These are phyloP conservation scores for Thelonectria discophora DNA, from an alignment of 2,329 filamentous ascomycete species.

Conservation along the genomic window DNA sequence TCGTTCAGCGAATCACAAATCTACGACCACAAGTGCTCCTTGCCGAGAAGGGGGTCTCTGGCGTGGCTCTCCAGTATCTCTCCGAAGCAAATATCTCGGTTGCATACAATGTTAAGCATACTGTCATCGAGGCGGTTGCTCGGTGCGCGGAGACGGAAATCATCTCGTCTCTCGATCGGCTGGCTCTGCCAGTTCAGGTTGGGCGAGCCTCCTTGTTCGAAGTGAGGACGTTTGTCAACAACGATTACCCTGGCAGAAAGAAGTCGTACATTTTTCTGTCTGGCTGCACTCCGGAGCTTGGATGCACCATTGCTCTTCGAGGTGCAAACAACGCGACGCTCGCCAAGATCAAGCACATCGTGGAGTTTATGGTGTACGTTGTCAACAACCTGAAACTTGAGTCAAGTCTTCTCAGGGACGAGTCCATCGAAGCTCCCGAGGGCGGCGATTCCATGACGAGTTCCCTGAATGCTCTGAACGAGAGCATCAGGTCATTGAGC, in stretches of 20 bases:
- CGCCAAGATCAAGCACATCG: slow-evolving; percentile 86
- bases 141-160: slow-evolving; percentile 91
- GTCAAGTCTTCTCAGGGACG: slow-evolving; percentile 91
- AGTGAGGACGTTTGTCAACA: slow-evolving; percentile 92
- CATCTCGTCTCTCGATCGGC: slow-evolving; percentile 93
- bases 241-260: slow-evolving; percentile 75
- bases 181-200: slow-evolving; percentile 76
- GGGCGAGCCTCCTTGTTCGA: slow-evolving; percentile 89
- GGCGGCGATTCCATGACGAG: slow-evolving; percentile 56
- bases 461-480: slow-evolving; percentile 52
- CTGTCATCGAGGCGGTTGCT: slow-evolving; percentile 93
- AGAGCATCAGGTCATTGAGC: slow-evolving; percentile 50
- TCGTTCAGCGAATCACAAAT: slow-evolving; percentile 90
- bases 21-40: slow-evolving; percentile 85
- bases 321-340: slow-evolving; percentile 78
- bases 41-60: slow-evolving; percentile 93
- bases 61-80: slow-evolving; percentile 87
- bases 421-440: slow-evolving; percentile 84
- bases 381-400: slow-evolving; percentile 98
- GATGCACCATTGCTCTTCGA: slow-evolving; percentile 92
- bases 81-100: slow-evolving; percentile 91
- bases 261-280: slow-evolving; percentile 97
- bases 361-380: slow-evolving; percentile 99
- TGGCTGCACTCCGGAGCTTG: slow-evolving; percentile 87
- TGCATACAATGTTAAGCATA: slow-evolving; percentile 95